These are phyloP conservation scores for Penicillium lividum DNA, from an alignment of 495 filamentous ascomycete genomes.

Conservation along the genomic window DNA sequence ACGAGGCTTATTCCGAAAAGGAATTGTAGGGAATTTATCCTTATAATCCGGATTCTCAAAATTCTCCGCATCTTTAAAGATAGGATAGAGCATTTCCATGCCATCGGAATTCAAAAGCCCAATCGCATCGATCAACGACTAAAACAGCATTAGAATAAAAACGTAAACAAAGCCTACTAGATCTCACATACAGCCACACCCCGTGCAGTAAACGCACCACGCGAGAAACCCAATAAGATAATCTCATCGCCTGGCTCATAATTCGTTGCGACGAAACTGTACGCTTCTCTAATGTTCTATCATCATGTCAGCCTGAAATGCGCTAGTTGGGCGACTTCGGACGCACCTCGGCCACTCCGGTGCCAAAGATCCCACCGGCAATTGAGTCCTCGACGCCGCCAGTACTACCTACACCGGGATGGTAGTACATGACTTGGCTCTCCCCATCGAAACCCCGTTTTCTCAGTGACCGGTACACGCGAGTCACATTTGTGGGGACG, in stretches of 20 bases:
- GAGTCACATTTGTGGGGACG: slow-evolving; percentile 48
- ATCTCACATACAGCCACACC: slow-evolving; percentile 41
- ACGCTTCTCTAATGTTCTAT: slow-evolving; percentile 62
- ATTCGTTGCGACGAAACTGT: slow-evolving; percentile 67
- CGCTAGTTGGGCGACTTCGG: slow-evolving; percentile 3
- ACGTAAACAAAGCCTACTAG: background rate
- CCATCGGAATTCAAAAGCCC: slow-evolving; percentile 65
- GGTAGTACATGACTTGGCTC: slow-evolving; percentile 55
- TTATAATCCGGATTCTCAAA: slow-evolving; percentile 51
- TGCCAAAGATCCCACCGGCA: slow-evolving; percentile 52
- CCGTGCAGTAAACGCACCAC: slow-evolving; percentile 72
- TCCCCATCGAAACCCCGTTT: slow-evolving; percentile 26
- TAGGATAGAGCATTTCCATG: slow-evolving; percentile 62
- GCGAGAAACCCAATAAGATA: slow-evolving; percentile 69
- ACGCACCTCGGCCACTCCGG: slow-evolving; percentile 47
- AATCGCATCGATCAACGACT: slow-evolving; percentile 60
- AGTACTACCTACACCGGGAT: slow-evolving; percentile 52
- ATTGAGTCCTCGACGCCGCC: slow-evolving; percentile 44
- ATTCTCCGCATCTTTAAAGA: slow-evolving; percentile 65
- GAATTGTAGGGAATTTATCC: slow-evolving; percentile 56
- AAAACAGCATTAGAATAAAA: slow-evolving; percentile 15
- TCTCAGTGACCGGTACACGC: slow-evolving; percentile 40
- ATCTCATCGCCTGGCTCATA: slow-evolving; percentile 69
- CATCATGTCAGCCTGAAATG: background rate
- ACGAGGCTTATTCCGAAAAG: slow-evolving; percentile 60